Conservation (phyloP, 2,329 filamentous ascomycete genomes). For the Didymellaceae sp. region DNA sequence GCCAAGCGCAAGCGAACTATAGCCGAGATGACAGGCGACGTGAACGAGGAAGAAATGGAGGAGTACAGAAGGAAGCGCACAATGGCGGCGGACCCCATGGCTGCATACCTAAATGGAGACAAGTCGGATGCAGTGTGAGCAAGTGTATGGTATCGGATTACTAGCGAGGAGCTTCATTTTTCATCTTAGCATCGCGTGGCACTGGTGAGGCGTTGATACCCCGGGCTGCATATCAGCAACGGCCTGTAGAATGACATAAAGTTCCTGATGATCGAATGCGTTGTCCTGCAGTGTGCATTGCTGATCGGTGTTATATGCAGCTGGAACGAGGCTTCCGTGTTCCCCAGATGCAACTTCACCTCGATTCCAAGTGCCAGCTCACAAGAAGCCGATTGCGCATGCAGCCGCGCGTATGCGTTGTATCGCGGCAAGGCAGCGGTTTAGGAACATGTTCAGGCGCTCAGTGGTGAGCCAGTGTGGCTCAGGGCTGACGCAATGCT, state of each 20-base stretch:
- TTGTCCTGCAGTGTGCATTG: slow-evolving; percentile 38
- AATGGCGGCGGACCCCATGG: slow-evolving; percentile 85
- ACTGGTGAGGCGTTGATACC: slow-evolving; percentile 33
- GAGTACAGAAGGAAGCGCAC: slow-evolving; percentile 79
- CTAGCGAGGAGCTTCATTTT: slow-evolving; percentile 24
- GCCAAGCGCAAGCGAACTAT: slow-evolving; percentile 72
- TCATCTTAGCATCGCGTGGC: slow-evolving; percentile 45
- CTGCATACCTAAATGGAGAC: slow-evolving; percentile 72
- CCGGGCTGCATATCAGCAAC: slow-evolving; percentile 26
- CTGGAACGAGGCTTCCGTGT: slow-evolving; percentile 25
- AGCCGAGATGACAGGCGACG: slow-evolving; percentile 77
- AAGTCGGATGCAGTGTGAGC: slow-evolving; percentile 68
- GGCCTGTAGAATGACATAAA: slow-evolving; percentile 43
- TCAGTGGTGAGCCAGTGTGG: slow-evolving; percentile 19
- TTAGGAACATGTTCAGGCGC: slow-evolving; percentile 5
- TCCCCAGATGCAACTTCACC: slow-evolving; percentile 21
- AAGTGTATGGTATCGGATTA: no score
- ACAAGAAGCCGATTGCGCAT: slow-evolving; percentile 35
- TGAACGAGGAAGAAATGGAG: slow-evolving; percentile 85
- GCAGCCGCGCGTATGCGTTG: slow-evolving; percentile 47
- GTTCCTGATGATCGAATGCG: slow-evolving; percentile 42
- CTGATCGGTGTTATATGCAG: slow-evolving; percentile 35
- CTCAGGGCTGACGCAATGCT: slow-evolving; percentile 35
- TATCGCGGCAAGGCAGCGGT: slow-evolving; percentile 29
- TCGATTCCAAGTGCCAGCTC: slow-evolving; percentile 35